Percentiles rank a stretch among this genome's conserved stretches.
phyloP scores from a whole-genome alignment of 2,329 filamentous ascomycete genomes.

The Epichloe scottii region DNA sequence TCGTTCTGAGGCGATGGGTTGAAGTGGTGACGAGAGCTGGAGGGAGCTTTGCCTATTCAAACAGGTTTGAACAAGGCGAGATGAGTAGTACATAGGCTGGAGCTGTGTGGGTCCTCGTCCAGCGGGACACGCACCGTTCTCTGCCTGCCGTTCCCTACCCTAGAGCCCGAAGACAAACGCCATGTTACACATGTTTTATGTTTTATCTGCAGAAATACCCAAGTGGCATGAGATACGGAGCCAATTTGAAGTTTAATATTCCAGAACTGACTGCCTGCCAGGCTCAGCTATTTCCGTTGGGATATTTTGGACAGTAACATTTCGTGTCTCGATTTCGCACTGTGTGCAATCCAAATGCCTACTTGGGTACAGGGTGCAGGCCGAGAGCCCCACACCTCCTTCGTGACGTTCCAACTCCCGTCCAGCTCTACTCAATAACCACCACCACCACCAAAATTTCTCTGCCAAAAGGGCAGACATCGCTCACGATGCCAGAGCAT shows the following conservation, averaged over 20 bases:
- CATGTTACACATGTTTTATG: too few species aligned
- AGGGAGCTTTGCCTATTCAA: conserved; percentile 2
- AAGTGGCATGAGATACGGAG: too few species aligned
- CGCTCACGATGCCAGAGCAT: neutral
- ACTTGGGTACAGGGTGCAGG: too few species aligned
- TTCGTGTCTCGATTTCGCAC: neutral
- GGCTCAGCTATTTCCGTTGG: too few species aligned
- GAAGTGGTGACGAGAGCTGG: conserved; percentile 4
- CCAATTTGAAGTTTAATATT: too few species aligned
- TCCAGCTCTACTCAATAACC: neutral
- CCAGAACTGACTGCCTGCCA: too few species aligned
- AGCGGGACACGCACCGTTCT: conserved; percentile 16
- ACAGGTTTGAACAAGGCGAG: conserved; percentile 8
- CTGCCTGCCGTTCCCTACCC: neutral
- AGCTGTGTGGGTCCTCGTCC: too few species aligned
- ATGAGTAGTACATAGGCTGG: conserved; percentile 8
- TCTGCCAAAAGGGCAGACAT: neutral
- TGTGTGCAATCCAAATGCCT: too few species aligned
- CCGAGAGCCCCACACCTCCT: neutral
- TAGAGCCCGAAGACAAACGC: neutral
- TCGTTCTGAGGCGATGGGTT: neutral
- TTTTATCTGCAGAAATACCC: too few species aligned
- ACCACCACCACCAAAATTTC: neutral
- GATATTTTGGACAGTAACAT: too few species aligned
- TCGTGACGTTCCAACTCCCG: neutral